Evolutionary conservation across 768 basidiomycete genomes (phyloP), one percentile per base, ranked within the genome.

Genomic region (Tulasnella sp.): DNA sequence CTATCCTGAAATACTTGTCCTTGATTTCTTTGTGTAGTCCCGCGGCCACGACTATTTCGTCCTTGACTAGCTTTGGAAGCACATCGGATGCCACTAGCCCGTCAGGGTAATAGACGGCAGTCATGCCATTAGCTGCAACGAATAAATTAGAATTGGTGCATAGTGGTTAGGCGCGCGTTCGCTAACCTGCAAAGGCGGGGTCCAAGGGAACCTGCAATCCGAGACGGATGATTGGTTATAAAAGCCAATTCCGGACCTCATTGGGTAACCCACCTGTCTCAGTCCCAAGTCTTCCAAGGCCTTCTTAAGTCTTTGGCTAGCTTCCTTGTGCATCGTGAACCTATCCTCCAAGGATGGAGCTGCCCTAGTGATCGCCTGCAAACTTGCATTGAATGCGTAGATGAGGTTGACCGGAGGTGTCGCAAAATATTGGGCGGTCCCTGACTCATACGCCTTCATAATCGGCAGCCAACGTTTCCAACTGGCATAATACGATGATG

Each of bases 401-500:
- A 99, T 91, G 83, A 99, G 91, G 87, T 98, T 97, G 81, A 97
- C 94, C 11, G 96, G 96, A 2, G 96, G 85, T 20, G 79, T 81
- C 37, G 83, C 58, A 46, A 76, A 73, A 72, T 58, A 72, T 28
- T 93, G 92, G 0, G 95, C 89, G 16, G 87, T 87, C 81, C 94
- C 94, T 80, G 87, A 86, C 87, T 98, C 96, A 85, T 99, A 99
- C 3, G 93, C 92, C 83, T 92, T 90, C 97, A 99, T 99, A 85
- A 98, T 92, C 1, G 96, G 96, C 72, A 97, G 88, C 95, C 95
- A 96, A 83, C 92, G 95, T 83, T 92, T 92, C 97, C 97, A 98
- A 84, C 90, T 93, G 31, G 93, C 95, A 85, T 97, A 99, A 88
- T 96, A 98, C 14, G 92, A 90, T 37, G 90, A 87, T 11, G 92